Conservation (phyloP, 2,329 filamentous ascomycete genomes). For the Monilinia fructicola region DNA sequence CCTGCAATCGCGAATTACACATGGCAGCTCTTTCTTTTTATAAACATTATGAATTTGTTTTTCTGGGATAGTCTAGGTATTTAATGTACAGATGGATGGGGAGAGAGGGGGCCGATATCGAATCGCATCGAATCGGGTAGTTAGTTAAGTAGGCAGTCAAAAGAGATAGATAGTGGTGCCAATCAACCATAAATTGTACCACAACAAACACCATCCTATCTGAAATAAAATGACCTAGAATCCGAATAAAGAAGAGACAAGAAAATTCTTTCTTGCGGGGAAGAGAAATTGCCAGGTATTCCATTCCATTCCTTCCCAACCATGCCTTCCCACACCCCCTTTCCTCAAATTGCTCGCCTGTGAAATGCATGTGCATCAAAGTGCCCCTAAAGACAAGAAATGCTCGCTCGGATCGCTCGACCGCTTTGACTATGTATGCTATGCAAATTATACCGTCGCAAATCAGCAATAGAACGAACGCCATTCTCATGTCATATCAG, state of each 20-base stretch:
- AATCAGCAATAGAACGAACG: background rate
- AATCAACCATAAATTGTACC: slow-evolving; percentile 6
- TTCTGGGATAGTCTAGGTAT: slow-evolving; percentile 16
- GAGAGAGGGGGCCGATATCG: slow-evolving; percentile 2
- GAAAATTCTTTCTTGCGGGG: background rate
- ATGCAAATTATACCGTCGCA: slow-evolving; percentile 3
- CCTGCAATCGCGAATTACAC: background rate
- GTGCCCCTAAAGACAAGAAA: slow-evolving; percentile 5
- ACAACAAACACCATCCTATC: background rate
- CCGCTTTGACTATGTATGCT: slow-evolving; percentile 5
- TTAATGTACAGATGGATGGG: slow-evolving; percentile 16
- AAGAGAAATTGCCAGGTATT: slow-evolving; percentile 17
- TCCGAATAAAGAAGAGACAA: slow-evolving; percentile 5
- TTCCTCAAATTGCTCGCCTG: slow-evolving; percentile 10
- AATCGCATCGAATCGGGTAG: slow-evolving; percentile 1
- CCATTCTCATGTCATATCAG: slow-evolving; percentile 5
- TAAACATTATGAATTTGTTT: slow-evolving; percentile 6
- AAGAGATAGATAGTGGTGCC: slow-evolving; percentile 12
- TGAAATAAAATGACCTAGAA: slow-evolving; percentile 3
- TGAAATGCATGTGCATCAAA: slow-evolving; percentile 12
- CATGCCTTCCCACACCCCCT: background rate
- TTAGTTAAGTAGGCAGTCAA: slow-evolving; percentile 8
- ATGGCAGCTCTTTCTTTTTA: background rate
- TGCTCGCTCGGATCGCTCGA: slow-evolving; percentile 9
- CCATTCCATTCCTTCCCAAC: slow-evolving; percentile 1